These are phyloP conservation scores for Fraxinus excelsior DNA, from an alignment of 257 asterid genomes.

Conservation along the genomic window DNA sequence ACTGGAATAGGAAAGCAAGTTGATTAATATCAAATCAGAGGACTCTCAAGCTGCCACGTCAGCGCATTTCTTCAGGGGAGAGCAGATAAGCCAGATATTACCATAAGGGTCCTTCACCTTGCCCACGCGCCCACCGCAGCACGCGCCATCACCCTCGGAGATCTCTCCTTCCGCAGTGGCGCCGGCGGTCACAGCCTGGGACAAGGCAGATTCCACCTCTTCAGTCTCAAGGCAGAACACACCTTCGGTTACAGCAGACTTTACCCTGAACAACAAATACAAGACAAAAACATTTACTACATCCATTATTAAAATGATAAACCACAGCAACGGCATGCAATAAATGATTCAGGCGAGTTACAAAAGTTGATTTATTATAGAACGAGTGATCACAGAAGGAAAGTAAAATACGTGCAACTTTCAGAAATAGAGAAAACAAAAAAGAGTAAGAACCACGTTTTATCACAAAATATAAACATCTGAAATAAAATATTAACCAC, in stretches of 20 bases:
- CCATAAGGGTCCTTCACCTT: conserved; percentile 78
- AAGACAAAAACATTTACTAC: too few relatives aligned
- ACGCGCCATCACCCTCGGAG: conserved; percentile 43
- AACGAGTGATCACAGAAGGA: too few relatives aligned
- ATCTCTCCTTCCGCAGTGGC: conserved; percentile 48
- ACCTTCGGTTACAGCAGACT: conserved; percentile 34
- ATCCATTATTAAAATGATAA: too few relatives aligned
- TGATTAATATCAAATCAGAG: conserved; percentile 1
- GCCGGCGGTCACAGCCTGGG: conserved; percentile 65
- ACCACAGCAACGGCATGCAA: not conserved
- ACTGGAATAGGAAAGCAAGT: not conserved
- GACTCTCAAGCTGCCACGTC: conserved; percentile 49
- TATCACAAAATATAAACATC: too few relatives aligned
- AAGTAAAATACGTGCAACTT: not conserved
- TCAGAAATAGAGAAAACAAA: too few relatives aligned
- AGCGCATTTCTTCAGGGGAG: conserved; percentile 39
- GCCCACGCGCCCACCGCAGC: conserved; percentile 65
- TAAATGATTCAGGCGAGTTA: not conserved
- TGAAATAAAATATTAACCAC: too few relatives aligned
- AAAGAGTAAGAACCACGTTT: too few relatives aligned
- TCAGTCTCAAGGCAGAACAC: conserved; percentile 64
- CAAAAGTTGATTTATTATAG: too few relatives aligned
- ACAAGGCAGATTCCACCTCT: conserved; percentile 61
- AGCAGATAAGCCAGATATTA: conserved; percentile 61
- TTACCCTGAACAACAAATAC: conserved; percentile 34